Conservation (phyloP, 257 asterid species). For the Solanum commersonii region DNA sequence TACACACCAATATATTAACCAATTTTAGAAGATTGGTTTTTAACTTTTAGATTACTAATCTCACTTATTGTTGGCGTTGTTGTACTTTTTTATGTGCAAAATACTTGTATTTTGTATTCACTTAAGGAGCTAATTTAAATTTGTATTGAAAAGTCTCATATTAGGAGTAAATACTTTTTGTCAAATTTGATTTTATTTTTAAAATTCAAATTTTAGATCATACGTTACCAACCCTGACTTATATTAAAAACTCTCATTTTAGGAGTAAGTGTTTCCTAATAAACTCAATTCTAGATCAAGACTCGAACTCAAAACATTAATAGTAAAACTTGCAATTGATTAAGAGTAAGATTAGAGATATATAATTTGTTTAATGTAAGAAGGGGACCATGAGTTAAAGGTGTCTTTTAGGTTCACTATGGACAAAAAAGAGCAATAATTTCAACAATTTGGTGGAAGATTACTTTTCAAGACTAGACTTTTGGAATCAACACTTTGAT, state of each 20-base stretch:
- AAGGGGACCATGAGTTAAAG: not conserved
- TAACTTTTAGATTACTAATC: no score
- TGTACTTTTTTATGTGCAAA: no score
- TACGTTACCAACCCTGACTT: not conserved
- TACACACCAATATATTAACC: no score
- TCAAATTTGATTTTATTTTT: no score
- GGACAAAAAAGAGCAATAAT: not conserved
- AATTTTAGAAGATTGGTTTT: no score
- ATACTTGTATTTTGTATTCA: no score
- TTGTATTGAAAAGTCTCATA: no score
- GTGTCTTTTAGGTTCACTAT: not conserved
- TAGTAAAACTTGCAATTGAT: not conserved
- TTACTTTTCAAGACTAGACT: not conserved
- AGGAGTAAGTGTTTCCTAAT: not conserved
- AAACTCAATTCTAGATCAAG: not conserved
- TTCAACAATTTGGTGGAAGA: not conserved
- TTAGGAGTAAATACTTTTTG: no score
- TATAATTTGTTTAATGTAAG: not conserved
- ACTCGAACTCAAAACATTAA: not conserved
- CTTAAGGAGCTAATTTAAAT: no score
- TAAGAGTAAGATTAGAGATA: not conserved
- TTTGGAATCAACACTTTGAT: not conserved
- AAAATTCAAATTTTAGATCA: not conserved
- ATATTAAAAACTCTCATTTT: not conserved
- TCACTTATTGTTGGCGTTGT: no score